Evolutionary conservation across 192 early-diverging fungal species (phyloP), one percentile per base, ranked within the genome.

Genomic region (Coemansia sp.): DNA sequence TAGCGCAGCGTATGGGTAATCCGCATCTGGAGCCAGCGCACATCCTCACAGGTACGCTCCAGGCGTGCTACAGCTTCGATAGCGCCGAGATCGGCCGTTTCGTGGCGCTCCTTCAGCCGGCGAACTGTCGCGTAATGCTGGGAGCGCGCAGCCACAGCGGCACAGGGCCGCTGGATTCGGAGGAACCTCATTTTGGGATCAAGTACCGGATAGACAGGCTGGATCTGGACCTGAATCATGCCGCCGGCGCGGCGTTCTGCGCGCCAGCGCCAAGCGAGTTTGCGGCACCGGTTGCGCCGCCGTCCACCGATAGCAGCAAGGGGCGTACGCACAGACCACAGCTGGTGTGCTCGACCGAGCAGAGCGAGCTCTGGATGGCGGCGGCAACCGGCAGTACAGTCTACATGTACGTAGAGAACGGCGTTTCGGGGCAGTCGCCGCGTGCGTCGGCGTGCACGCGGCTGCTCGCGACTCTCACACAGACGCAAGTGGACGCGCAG

Each of bases 181-280:
- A 35, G 55, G 58, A 22, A 41, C 38, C 22, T 42, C 62, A 46
- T 49, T 73, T 5, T 22, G 46, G 17, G 36, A 36, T 38, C 32
- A 45, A 9, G 22, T 43, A 53, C 41, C 84, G 91, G 5, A 63
- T 62, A 93, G 94, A 67, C 88, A 89, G 57, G 95, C 96, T 72
- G 89, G 93, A 63, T 90, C 85, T 85, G 83, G 9, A 13, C 22
- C 2, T 33, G 36, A 29, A 29, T 29, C 29, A 2, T 29, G 55
- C 55, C 8, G 34, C 13, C 2, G 10, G 15, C 19, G 19, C 33
- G 5, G 55, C 14, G 17, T 33, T 57, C 33, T 20, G 14, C 7
- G 19, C 20, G 0, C 50, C 19, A 25, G 3, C 25, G 50, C 50
- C 50, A 29, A 53, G 20, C 25, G 25, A 22, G 50, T 32, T 95